Conservation (phyloP, 768 basidiomycete species). For the Mycena venus region DNA sequence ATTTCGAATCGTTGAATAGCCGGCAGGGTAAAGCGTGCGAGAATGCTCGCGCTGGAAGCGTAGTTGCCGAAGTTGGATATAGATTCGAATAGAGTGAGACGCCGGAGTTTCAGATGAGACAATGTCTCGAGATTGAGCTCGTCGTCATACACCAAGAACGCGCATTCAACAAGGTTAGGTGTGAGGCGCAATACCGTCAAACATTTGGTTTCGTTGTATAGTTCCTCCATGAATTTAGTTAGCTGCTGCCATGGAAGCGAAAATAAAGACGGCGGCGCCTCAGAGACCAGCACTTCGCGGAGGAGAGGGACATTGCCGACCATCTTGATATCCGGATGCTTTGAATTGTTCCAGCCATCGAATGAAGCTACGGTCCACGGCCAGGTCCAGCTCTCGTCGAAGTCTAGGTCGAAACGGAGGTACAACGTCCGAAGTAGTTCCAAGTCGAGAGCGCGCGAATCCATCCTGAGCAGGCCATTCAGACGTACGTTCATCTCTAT, state of each 20-base stretch:
- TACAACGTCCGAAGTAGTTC: background rate
- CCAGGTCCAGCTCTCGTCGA: no score
- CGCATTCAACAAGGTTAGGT: background rate
- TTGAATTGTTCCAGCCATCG: no score
- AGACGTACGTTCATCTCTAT: no score
- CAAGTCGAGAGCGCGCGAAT: background rate
- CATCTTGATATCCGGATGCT: background rate
- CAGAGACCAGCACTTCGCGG: background rate
- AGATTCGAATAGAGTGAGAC: no score
- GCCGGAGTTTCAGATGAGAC: background rate
- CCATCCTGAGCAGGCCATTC: no score
- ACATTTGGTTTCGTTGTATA: background rate
- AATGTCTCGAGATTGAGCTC: background rate
- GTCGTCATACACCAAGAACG: background rate
- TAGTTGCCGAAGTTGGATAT: no score
- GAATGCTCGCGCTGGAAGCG: no score
- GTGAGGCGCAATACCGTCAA: background rate
- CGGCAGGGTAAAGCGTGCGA: no score
- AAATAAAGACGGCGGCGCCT: background rate
- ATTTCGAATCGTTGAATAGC: no score
- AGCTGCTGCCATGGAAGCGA: background rate
- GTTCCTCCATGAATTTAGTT: background rate
- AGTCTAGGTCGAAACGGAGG: background rate
- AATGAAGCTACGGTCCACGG: no score
- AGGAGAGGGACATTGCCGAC: background rate